Base-by-base conservation (phyloP, 2,329 filamentous ascomycete genomes). In the Eutypa lata region DNA sequence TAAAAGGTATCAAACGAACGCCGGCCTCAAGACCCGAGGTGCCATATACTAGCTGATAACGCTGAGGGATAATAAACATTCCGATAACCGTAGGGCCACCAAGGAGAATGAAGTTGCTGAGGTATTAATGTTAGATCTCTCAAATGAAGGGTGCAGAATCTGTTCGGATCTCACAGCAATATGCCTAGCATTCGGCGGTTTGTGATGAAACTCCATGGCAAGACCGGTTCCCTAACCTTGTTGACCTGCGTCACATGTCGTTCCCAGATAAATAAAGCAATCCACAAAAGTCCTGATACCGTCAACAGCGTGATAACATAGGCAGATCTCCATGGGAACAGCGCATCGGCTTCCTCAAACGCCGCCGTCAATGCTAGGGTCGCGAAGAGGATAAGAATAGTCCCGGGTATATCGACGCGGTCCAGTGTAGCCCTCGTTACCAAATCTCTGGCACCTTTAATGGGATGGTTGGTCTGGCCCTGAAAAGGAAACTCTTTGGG, bases 261-360 rank as follows among this genome's bases (percentile, higher is more conserved):
- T 44, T 63, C 61, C 61, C 61, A 61, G 1, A 53, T 2, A 3
- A 46, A 19, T 13, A 61, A 19, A 1, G 10, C 18, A n/a, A 55
- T 52, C 59, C 59, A 61, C 3, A 61, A 40, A 10, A 63, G 2
- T 1, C 50, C 57, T 11, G 59, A 58, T 10, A 55, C 1, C 3
- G 19, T 53, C 19, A 63, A 48, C 6, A 63, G 43, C 2, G 55
- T 53, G 21, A 63, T 63, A 4, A 63, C 59, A 38, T 61, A 63
- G 2, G 57, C 54, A 13, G 61, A 63, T 2, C 31, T 56, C 61
- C 61, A 63, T 4, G 56, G 53, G 21, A 63, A 63, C 6, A 10
- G 19, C 14, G 48, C 31, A 33, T 52, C 61, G 1, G 59, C 61
- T 35, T 63, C 61, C 46, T 63, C 53, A 19, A 63, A 61, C 10